Conservation (phyloP, 176 grass and related monocot genomes). For the Dendrocalamus sinicus region DNA sequence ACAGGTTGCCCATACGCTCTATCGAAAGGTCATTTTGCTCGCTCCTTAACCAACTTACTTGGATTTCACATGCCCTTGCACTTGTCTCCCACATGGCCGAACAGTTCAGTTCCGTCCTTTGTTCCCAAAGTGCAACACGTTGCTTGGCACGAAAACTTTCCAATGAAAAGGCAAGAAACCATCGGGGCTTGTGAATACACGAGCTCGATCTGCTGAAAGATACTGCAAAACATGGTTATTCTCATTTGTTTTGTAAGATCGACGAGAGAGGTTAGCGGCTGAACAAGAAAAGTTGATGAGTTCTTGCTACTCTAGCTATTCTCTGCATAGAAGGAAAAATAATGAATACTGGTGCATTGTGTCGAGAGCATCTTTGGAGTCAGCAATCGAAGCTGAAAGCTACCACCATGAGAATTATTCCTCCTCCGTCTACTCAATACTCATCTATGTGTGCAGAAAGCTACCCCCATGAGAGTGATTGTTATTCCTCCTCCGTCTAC, state of each 20-base stretch:
- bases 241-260: slow-evolving; percentile 2
- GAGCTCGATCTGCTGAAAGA: background rate
- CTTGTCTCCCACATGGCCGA: slow-evolving; percentile 45
- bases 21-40: background rate
- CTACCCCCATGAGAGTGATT: background rate
- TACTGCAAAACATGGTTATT: background rate
- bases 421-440: background rate
- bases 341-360: background rate
- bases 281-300: background rate
- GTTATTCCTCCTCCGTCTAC: background rate
- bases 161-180: background rate
- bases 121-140: background rate
- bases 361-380: background rate
- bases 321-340: background rate
- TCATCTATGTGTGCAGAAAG: slow-evolving; percentile 16
- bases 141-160: slow-evolving; percentile 9
- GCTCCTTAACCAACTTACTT: background rate
- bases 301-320: background rate
- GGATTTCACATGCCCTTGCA: slow-evolving; percentile 25
- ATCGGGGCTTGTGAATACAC: background rate
- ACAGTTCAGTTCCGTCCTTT: slow-evolving; percentile 23
- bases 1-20: background rate
- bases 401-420: background rate
- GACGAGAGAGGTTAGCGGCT: background rate
- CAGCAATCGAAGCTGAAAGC: background rate